Percentiles rank a stretch among this genome's conserved stretches.
Conservation (phyloP, 768 basidiomycete genomes). For the Guyanaporus albipodus region DNA sequence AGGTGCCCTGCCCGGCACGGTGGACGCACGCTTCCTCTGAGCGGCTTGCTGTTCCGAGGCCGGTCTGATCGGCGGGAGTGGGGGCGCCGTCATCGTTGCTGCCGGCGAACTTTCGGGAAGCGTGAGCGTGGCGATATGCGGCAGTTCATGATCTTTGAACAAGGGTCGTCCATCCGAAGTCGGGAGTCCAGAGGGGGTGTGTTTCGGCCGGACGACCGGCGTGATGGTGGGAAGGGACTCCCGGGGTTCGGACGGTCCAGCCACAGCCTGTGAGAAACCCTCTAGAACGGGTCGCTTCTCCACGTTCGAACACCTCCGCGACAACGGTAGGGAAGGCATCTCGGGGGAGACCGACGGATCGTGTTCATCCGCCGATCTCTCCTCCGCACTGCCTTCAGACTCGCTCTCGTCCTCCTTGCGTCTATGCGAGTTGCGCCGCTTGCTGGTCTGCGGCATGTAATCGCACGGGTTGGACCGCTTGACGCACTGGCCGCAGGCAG, state of each 20-base stretch:
- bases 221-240: conserved; percentile 39
- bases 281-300: conserved; percentile 34
- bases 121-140: conserved; percentile 68
- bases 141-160: conserved; percentile 61
- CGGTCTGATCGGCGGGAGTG: conserved; percentile 60
- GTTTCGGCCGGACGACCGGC: conserved; percentile 33
- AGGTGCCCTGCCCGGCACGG: conserved; percentile 58
- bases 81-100: conserved; percentile 56
- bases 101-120: conserved; percentile 54
- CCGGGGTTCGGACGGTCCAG: conserved; percentile 41
- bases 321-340: conserved; percentile 31
- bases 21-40: conserved; percentile 65
- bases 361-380: conserved; percentile 48
- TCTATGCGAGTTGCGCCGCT: conserved; percentile 63
- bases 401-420: conserved; percentile 57
- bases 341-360: conserved; percentile 58
- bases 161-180: conserved; percentile 38
- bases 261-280: conserved; percentile 27
- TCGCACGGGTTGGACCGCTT: conserved; percentile 78
- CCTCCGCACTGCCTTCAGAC: conserved; percentile 63
- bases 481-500: conserved; percentile 76
- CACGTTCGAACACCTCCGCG: conserved; percentile 35
- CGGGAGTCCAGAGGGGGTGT: conserved; percentile 19
- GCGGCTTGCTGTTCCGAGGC: conserved; percentile 65
- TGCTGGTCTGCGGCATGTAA: conserved; percentile 69